Evolutionary conservation across 768 basidiomycete species (phyloP).

Genomic region (Tylopilus rubrobrunneus): DNA sequence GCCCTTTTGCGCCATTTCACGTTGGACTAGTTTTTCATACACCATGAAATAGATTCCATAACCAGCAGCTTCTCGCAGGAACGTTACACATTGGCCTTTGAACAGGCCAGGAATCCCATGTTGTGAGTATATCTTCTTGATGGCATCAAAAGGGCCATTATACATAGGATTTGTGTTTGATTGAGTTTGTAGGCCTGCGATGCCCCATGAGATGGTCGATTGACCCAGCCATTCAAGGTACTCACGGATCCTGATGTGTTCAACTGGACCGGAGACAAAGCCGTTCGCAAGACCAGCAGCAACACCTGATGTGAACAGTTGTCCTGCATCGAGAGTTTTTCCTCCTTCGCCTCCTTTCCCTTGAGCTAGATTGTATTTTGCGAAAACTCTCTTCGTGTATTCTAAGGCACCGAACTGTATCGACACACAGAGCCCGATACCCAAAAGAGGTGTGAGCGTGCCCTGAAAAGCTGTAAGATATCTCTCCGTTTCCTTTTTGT

Average conservation of each 20-base stretch:
- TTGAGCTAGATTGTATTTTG: constrained; percentile 50
- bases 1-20: constrained; percentile 71
- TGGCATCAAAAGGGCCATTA: constrained; percentile 82
- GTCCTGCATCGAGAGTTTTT: constrained; percentile 50
- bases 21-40: constrained; percentile 89
- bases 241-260: constrained; percentile 83
- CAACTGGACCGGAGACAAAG: constrained; percentile 92
- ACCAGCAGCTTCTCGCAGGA: constrained; percentile 76
- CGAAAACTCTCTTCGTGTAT: constrained; percentile 77
- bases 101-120: constrained; percentile 84
- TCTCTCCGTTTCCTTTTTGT: background rate
- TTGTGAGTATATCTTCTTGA: constrained; percentile 72
- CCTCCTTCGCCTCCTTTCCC: constrained; percentile 69
- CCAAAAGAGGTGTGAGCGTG: constrained; percentile 83
- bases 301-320: constrained; percentile 76
- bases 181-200: constrained; percentile 85
- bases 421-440: constrained; percentile 92
- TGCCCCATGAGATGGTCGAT: constrained; percentile 2
- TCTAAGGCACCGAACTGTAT: constrained; percentile 95
- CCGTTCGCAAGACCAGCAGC: constrained; percentile 88
- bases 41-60: constrained; percentile 89
- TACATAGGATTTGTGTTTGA: constrained; percentile 73
- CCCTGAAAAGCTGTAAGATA: constrained; percentile 48
- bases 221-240: background rate
- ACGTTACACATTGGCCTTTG: constrained; percentile 89